A percentile compares a stretch with the other conserved stretches of the same genome.
phyloP scores from a whole-genome alignment of 192 early-diverging fungal genomes.

The Rhizophagus sp. region DNA sequence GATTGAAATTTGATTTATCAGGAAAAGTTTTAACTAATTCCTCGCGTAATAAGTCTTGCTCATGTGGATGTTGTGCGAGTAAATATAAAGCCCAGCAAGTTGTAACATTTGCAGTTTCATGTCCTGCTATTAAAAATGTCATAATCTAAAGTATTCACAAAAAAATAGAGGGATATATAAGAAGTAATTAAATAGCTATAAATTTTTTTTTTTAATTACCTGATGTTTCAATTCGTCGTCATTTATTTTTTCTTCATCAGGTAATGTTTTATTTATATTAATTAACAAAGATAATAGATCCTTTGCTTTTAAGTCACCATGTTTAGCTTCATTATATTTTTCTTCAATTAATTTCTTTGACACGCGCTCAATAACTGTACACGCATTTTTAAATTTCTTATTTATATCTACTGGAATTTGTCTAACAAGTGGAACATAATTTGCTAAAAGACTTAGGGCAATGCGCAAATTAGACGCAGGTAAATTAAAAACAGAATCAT shows the following conservation, averaged over 20 bases:
- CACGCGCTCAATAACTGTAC: slow-evolving; percentile 35
- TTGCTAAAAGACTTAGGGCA: slow-evolving; percentile 32
- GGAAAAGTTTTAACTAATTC: slow-evolving; percentile 48
- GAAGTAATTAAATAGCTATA: too few relatives aligned
- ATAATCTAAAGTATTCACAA: neutral
- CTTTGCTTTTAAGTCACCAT: slow-evolving; percentile 27
- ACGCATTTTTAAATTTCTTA: neutral
- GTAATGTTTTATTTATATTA: slow-evolving; percentile 42
- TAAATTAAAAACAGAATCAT: slow-evolving; percentile 35
- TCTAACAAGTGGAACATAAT: slow-evolving; percentile 29
- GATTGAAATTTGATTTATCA: slow-evolving; percentile 39
- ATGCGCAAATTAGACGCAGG: slow-evolving; percentile 7
- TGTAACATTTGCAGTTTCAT: slow-evolving; percentile 55
- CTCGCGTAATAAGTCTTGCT: slow-evolving; percentile 46
- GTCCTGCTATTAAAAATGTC: slow-evolving; percentile 43
- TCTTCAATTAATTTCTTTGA: slow-evolving; percentile 39
- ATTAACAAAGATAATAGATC: slow-evolving; percentile 51
- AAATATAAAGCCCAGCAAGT: slow-evolving; percentile 54
- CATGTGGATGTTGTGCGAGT: slow-evolving; percentile 46
- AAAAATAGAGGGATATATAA: too few relatives aligned
- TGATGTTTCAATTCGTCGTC: slow-evolving; percentile 49
- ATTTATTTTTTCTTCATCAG: slow-evolving; percentile 39
- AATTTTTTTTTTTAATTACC: neutral
- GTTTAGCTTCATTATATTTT: slow-evolving; percentile 31
- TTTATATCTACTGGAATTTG: slow-evolving; percentile 30